Base-by-base conservation (phyloP, 1,284 basidiomycete species). In the Gomphus bonarii region DNA sequence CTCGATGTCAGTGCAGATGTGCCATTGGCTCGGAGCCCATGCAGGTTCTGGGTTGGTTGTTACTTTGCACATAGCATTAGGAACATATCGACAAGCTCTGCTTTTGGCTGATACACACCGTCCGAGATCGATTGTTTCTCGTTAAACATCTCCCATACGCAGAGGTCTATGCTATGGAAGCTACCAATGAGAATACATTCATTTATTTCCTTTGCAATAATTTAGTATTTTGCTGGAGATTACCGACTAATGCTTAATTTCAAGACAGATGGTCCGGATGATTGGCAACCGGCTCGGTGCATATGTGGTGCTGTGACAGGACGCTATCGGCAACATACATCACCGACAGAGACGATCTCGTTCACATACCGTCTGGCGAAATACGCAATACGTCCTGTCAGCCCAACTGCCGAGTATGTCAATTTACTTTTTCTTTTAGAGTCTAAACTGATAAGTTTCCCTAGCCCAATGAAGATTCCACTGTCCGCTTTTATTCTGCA, bases 31-130 rank as follows among this genome's bases (percentile, higher is more conserved):
- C 65, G 71, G 76, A 83, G 73, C 79, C 80, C 75, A 63, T 59
- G 74, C 57, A 66, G 80, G 80, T 83, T 82, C 77, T 63, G 42
- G 43, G 28, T 46, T 33, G 49, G 31, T 48, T n/a, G 42, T 20
- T 28, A 25, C 16, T 49, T 54, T 52, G 30, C 53, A 46, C 31
- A 48, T 30, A 28, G 14, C 20, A 58, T 43, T 31, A 58, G 53
- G 25, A 22, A 52, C 9, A 48, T 43, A 40, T 44, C 25, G 55
- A 54, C 70, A 71, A 66, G 70, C 68, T 62, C 59, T 68, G 68
- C 75, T 71, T 79, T 76, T 76, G 86, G 87, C 85, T 84, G 91
- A 93, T 94, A 92, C 90, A 84, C 87, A 72, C 63, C 78, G 86
- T 86, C 91, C 91, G 67, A 93, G 65, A 94, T 72, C 53, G 70